phyloP scores from a whole-genome alignment of 495 filamentous ascomycete species.

The Talaromyces liani region DNA sequence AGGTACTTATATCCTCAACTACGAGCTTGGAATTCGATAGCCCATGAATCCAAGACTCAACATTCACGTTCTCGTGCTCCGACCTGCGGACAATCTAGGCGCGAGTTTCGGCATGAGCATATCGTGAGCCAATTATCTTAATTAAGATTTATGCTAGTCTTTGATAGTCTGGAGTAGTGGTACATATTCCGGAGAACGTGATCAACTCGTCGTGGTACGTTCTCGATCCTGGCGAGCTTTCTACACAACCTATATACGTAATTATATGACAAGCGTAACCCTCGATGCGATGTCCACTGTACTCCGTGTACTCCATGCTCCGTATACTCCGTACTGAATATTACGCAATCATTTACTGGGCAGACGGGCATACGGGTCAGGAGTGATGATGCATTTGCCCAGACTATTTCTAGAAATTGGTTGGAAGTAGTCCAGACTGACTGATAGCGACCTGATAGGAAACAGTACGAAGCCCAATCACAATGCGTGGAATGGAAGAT shows the following conservation, averaged over 20 bases:
- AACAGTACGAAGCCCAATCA: background rate
- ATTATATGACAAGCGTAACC: background rate
- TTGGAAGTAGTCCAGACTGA: background rate
- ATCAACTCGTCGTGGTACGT: background rate
- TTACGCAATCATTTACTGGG: background rate
- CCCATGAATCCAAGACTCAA: background rate
- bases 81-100: slow-evolving; percentile 1
- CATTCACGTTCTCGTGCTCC: slow-evolving; percentile 2
- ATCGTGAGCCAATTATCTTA: background rate
- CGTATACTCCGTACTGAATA: background rate
- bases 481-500: background rate
- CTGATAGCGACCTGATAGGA: background rate
- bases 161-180: background rate
- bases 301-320: background rate
- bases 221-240: background rate
- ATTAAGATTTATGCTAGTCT: background rate
- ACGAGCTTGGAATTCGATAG: background rate
- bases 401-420: no score
- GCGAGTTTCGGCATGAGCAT: slow-evolving; percentile 4
- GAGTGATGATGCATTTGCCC: background rate
- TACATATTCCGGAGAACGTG: background rate
- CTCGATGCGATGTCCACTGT: background rate
- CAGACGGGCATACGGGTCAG: background rate
- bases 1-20: background rate
- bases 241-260: background rate